These are phyloP conservation scores for Solanum lycopersicoides DNA, from an alignment of 257 asterid genomes.

Conservation along the genomic window DNA sequence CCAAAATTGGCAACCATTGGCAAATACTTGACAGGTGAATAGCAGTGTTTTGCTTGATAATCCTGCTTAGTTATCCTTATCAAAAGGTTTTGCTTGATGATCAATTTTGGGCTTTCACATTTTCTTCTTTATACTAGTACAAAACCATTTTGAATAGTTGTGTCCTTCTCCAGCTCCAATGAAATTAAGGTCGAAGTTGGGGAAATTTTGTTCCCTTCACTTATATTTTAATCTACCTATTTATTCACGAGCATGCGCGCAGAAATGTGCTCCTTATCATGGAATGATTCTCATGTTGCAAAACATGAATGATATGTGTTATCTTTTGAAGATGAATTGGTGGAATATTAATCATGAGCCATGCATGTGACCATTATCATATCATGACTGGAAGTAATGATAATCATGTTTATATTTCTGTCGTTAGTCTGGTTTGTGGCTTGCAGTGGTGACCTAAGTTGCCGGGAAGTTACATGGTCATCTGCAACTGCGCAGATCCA, in stretches of 20 bases:
- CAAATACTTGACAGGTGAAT: conserved; percentile 83
- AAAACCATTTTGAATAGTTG: neutral
- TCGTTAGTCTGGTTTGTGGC: neutral
- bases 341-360: neutral
- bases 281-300: neutral
- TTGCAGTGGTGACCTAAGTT: neutral
- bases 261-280: neutral
- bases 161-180: neutral
- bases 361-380: neutral
- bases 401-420: neutral
- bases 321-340: neutral
- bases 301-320: neutral
- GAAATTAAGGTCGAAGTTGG: neutral
- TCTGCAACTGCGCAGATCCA: neutral
- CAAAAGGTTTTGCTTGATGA: neutral
- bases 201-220: neutral
- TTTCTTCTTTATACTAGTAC: neutral
- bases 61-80: neutral
- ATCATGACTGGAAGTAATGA: neutral
- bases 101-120: neutral
- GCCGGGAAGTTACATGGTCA: neutral
- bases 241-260: neutral
- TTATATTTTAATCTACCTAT: neutral
- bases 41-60: neutral
- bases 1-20: conserved; percentile 88